Percentiles rank a stretch among this genome's conserved stretches.
Evolutionary conservation across 148 eudicot genomes (phyloP).

Genomic region (Chenopodium berlandieri): DNA sequence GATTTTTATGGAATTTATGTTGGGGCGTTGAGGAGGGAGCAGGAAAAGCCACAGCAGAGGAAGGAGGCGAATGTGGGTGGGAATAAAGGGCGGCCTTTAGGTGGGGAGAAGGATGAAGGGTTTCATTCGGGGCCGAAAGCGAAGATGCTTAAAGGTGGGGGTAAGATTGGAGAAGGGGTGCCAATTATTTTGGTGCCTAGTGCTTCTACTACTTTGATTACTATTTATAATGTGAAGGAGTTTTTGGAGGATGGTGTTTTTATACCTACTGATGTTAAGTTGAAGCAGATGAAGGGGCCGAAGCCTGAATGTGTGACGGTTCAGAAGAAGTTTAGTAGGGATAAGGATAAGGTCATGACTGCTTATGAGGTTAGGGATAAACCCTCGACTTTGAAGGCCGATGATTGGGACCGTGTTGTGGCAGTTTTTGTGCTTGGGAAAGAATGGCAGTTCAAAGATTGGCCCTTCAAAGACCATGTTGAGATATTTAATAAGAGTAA

Average conservation of each 20-base stretch:
- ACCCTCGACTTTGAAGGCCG: conserved; percentile 74
- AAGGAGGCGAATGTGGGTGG: conserved; percentile 44
- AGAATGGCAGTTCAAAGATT: conserved; percentile 96
- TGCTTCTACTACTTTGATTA: conserved; percentile 81
- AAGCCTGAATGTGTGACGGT: conserved; percentile 96
- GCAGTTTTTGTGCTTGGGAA: conserved; percentile 91
- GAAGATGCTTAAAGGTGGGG: conserved; percentile 53
- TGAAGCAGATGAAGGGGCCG: conserved; percentile 79
- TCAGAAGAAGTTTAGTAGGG: conserved; percentile 96
- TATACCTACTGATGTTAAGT: conserved; percentile 77
- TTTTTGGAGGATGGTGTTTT: conserved; percentile 93
- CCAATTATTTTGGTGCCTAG: conserved; percentile 92
- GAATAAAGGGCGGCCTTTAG: conserved; percentile 33
- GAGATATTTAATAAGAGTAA: conserved; percentile 84
- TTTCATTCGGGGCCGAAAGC: conserved; percentile 31
- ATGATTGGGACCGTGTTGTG: conserved; percentile 98
- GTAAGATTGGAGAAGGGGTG: conserved; percentile 90
- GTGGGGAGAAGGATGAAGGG: conserved; percentile 44
- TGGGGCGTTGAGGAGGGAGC: conserved; percentile 67
- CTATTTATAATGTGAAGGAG: conserved; percentile 93
- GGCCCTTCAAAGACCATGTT: conserved; percentile 92
- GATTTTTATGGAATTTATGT: conserved; percentile 57
- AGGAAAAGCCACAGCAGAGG: conserved; percentile 74
- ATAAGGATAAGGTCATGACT: conserved; percentile 63
- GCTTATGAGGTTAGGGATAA: conserved; percentile 98